Evolutionary conservation across 2,329 filamentous ascomycete genomes (phyloP), one percentile per base, ranked within the genome.

Genomic region (Magnaporthiopsis rhizophila): DNA sequence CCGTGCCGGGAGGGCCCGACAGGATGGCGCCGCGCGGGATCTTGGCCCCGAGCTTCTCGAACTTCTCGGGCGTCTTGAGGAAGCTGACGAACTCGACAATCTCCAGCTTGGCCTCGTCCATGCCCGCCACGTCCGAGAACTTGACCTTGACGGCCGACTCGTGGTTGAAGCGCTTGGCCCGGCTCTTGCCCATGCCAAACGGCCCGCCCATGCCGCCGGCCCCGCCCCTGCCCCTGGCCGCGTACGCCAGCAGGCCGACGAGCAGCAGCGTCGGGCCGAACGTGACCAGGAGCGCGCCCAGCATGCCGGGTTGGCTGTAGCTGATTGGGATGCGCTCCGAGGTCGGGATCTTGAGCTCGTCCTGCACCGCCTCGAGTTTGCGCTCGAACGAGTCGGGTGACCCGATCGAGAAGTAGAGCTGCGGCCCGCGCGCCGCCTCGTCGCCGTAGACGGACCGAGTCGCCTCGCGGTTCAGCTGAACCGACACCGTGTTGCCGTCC

Each of bases 71-170:
- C 72, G 95, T 90, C 81, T 97, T 94, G 67, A 99, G 79, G 82
- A 99, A 99, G 74, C 90, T 93, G 69, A 99, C 95, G 72, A 99
- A 99, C 77, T 99, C 95, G 92, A 98, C 97, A 70, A 99, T 99
- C 78, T 99, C 95, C 65, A 88, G 82, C 83, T 99, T 99, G 65
- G 95, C 95, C 78, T 99, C 95, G 74, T 99, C 95, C 88, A 98
- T 94, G 69, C 95, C 95, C 58, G 95, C 95, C 58, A 99, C 95
- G 74, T 99, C 95, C 60, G 91, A 82, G 75, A 99, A 99, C 77
- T 97, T 98, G 76, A 96, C 93, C 79, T 96, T 97, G 80, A 99
- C 86, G 65, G 95, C 91, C 13, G 91, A 91, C 80, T 99, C 95
- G 70, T 97, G 93, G 76, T 97, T 99, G 82, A 98, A 99, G 72